Evolutionary conservation across 768 basidiomycete species (phyloP), one percentile per base, ranked within the genome.

Genomic region (Suillus luteus): DNA sequence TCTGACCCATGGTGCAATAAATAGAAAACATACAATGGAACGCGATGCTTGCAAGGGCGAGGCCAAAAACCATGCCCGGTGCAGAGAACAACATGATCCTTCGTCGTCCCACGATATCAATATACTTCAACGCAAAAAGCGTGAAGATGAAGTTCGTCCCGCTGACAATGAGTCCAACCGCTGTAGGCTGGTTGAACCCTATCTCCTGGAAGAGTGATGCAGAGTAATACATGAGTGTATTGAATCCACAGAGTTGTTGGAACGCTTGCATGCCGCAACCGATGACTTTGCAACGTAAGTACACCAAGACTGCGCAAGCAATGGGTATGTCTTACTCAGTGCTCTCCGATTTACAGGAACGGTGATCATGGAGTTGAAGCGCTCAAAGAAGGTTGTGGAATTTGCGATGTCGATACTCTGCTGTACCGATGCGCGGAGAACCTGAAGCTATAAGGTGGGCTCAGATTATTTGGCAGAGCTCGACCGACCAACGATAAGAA

Each of bases 201-300:
- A 93, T 89, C 66, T 86, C 81, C 67, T 89, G 84, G 79, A 93
- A 93, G 14, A 93, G 81, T 0, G 91, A 91, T 4, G 91, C 88
- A 24, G 88, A 89, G 70, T 89, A 88, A 69, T 83, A 86, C 84
- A 87, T 86, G 63, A 92, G 82, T 0, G 92, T 91, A 69, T 93
- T 93, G 80, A 92, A 93, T 2, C 92, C 92, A 65, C 87, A 93
- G 0, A 93, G 80, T 71, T 93, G 92, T 71, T 95, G 92, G 75
- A 87, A 88, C 0, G 89, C 91, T 77, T 93, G 92, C 75, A 93
- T 85, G 51, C 89, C 92, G 70, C 90, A 91, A 11, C 85, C 89
- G 15, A 94, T 81, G 66, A 90, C 89, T 91, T 62, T 14, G 57
- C 27, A 43, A 62, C 17, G 49, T 52, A 38, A 64, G 17, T 22